Base-by-base conservation (phyloP, 2,329 filamentous ascomycete genomes). In the Karstenula rhodostoma region DNA sequence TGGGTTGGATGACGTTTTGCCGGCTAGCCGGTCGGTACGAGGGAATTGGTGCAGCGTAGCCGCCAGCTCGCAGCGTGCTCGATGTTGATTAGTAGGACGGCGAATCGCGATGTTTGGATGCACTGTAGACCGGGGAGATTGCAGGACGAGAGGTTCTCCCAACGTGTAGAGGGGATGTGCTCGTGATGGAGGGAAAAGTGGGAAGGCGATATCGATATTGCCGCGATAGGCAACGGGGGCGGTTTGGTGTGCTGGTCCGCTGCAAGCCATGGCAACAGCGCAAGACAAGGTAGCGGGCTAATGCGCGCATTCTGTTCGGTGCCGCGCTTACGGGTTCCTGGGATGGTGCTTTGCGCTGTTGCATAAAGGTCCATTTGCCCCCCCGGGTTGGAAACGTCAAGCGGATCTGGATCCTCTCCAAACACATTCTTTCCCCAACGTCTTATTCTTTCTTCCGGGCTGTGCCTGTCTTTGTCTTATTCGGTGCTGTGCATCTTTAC, bases 401-500 rank as follows among this genome's bases (percentile, higher is more conserved):
- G 56, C 23, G 56, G 56, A 58, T 52, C 55, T 52, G 56, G 56
- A 53, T 58, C 56, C 56, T 47, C 56, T 58, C 56, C 22, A 50
- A 25, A 27, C 37, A 27, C 48, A 52, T 52, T 58, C 56, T 57
- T 51, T 58, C 27, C 27, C n/a, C 29, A 29, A 58, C 35, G 33
- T 52, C 23, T 58, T 58, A 27, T 37, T 58, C 32, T 35, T 46
- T 15, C 23, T 46, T 46, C 47, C 29, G 47, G 56, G 56, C 56
- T 53, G 56, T 46, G 48, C 48, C 56, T 58, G 37, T 52, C n/a
- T 57, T 57, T 46, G 22, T 35, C 27, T 47, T 10, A 44, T 13
- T 10, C 32, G 27, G 56, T 58, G 46, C 56, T 46, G 47, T 32
- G 29, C 47, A 58, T 44, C 32, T 44, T 33, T 33, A 52, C 29